These are phyloP conservation scores for Tubosaeta sp. DNA, from an alignment of 768 basidiomycete species.

Conservation along the genomic window DNA sequence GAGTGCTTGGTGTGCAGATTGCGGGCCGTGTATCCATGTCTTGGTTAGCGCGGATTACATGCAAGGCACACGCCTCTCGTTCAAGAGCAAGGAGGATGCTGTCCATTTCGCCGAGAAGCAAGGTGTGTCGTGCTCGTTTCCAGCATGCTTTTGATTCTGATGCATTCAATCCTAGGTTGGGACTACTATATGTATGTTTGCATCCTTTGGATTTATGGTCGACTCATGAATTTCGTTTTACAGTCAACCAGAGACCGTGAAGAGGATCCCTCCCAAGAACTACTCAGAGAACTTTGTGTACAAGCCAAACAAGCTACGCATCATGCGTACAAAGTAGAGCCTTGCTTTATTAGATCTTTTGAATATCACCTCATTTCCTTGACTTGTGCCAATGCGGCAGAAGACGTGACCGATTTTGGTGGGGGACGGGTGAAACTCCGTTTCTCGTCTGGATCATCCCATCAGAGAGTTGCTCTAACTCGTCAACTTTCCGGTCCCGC, in stretches of 20 bases:
- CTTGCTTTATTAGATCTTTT: slow-evolving; percentile 3
- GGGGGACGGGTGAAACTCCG: neutral
- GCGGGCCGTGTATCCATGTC: slow-evolving; percentile 1
- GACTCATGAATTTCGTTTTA: neutral
- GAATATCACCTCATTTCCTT: neutral
- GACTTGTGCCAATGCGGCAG: neutral
- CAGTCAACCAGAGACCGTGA: slow-evolving; percentile 57
- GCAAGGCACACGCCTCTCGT: slow-evolving; percentile 83
- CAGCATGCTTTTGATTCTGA: neutral
- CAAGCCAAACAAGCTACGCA: slow-evolving; percentile 71
- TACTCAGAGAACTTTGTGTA: slow-evolving; percentile 92
- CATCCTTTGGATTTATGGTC: slow-evolving; percentile 4
- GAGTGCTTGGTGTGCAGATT: slow-evolving; percentile 31
- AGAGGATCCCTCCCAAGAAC: slow-evolving; percentile 79
- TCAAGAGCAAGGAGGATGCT: slow-evolving; percentile 86
- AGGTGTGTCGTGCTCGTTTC: slow-evolving; percentile 43
- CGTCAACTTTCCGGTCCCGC: neutral
- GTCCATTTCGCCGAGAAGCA: slow-evolving; percentile 97
- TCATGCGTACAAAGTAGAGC: slow-evolving; percentile 86
- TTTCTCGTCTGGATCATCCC: neutral
- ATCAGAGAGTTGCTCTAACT: neutral
- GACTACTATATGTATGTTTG: slow-evolving; percentile 80
- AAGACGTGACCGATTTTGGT: neutral
- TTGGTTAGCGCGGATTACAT: slow-evolving; percentile 82
- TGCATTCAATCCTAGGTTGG: slow-evolving; percentile 59